Percentiles rank a stretch among this genome's conserved stretches.
Conservation (phyloP, 768 basidiomycete genomes). For the Termitomyces sp. region DNA sequence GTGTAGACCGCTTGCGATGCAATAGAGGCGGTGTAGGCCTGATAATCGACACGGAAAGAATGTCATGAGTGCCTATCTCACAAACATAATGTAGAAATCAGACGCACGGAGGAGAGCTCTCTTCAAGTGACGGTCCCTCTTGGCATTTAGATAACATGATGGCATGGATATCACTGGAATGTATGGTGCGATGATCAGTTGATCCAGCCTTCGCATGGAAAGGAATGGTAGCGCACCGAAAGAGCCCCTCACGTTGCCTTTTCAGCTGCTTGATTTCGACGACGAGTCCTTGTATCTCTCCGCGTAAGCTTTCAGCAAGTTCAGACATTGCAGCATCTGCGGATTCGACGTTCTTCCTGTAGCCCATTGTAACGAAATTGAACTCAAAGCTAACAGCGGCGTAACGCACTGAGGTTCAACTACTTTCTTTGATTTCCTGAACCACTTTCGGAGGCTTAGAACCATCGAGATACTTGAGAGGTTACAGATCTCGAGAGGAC, state of each 20-base stretch:
- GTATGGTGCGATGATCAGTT: neutral
- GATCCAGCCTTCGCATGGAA: neutral
- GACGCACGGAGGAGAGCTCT: neutral
- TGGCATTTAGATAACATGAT: conserved; percentile 13
- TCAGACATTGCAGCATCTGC: conserved; percentile 10
- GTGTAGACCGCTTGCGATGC: neutral
- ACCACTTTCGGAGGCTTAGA: conserved; percentile 7
- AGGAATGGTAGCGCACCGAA: conserved; percentile 2
- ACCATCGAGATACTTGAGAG: neutral
- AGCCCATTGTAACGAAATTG: neutral
- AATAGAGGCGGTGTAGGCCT: neutral
- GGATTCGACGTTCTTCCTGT: neutral
- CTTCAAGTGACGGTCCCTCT: neutral
- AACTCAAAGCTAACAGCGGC: neutral
- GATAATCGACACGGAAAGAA: neutral
- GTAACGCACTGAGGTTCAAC: conserved; percentile 7
- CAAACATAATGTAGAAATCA: neutral
- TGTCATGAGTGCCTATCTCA: neutral
- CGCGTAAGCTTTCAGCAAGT: conserved; percentile 6
- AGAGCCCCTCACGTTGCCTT: conserved; percentile 10
- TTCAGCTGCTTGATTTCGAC: conserved; percentile 9
- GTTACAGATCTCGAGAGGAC: neutral
- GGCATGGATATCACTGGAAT: conserved; percentile 12
- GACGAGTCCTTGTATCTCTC: conserved; percentile 9
- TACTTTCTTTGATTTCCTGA: conserved; percentile 6